A percentile compares a stretch with the other conserved stretches of the same genome.
phyloP scores from a whole-genome alignment of 306 rosid species.

The Malus domestica region DNA sequence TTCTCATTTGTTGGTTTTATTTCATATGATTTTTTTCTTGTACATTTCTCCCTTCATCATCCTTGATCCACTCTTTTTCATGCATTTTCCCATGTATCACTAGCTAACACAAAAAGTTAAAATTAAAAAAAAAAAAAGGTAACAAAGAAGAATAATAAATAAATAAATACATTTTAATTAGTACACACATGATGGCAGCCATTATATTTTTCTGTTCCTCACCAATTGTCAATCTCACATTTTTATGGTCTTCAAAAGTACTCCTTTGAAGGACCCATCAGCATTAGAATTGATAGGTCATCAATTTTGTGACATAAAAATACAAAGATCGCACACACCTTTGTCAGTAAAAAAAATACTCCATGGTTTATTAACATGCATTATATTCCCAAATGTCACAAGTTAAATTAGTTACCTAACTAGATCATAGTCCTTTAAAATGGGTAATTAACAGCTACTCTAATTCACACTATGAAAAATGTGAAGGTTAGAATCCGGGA shows the following conservation, averaged over 20 bases:
- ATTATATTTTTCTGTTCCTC: not conserved
- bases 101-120: no score
- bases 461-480: not conserved
- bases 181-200: not conserved
- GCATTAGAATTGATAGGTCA: not conserved
- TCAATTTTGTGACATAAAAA: not conserved
- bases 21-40: not conserved
- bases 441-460: not conserved
- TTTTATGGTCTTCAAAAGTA: not conserved
- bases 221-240: not conserved
- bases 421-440: not conserved
- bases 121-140: no score
- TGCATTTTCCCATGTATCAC: not conserved
- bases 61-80: no score
- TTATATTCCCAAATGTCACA: not conserved
- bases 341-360: not conserved
- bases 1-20: not conserved
- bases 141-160: not conserved
- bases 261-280: not conserved
- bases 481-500: no score
- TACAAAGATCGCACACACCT: not conserved
- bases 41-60: not conserved
- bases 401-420: not conserved
- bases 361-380: not conserved
- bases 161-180: not conserved